These are phyloP conservation scores for Blastobotrys indianensis DNA, from an alignment of 1,139 yeast species.

Conservation along the genomic window DNA sequence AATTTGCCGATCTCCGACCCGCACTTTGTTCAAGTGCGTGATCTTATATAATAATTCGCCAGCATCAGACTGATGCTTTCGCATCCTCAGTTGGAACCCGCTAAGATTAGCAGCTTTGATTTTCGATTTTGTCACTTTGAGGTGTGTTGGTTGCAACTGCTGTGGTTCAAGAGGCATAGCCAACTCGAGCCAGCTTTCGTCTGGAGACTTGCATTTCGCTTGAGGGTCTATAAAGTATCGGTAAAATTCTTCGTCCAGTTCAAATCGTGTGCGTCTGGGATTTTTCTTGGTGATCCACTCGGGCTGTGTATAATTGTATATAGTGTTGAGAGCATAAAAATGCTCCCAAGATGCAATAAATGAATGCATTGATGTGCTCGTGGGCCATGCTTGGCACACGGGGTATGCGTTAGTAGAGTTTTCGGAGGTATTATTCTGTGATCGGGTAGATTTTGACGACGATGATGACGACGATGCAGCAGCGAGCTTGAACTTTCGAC, in stretches of 20 bases:
- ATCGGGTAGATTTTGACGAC: neutral
- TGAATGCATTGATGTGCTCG: conserved; percentile 19
- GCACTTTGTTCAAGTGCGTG: neutral
- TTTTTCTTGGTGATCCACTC: conserved; percentile 14
- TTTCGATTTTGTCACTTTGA: neutral
- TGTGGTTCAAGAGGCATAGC: neutral
- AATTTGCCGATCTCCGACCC: conserved; percentile 1
- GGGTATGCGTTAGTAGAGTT: conserved; percentile 5
- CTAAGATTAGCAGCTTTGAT: conserved; percentile 16
- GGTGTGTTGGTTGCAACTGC: neutral
- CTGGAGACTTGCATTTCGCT: neutral
- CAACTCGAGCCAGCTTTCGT: neutral
- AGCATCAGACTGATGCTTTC: neutral
- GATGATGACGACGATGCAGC: too few relatives aligned
- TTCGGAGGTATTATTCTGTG: conserved; percentile 9
- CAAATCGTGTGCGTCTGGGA: conserved; percentile 12
- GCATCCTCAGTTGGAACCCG: conserved; percentile 13
- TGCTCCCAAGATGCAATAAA: conserved; percentile 32
- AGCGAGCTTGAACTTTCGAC: too few relatives aligned
- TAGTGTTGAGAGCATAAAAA: conserved; percentile 31
- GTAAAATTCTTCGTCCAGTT: conserved; percentile 18
- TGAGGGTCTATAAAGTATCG: conserved; percentile 11
- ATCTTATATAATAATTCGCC: conserved; percentile 5
- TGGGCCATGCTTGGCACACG: conserved; percentile 15
- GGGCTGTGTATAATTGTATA: conserved; percentile 25